Evolutionary conservation across 495 filamentous ascomycete species (phyloP).

Genomic region (Bryoglossum gracile): DNA sequence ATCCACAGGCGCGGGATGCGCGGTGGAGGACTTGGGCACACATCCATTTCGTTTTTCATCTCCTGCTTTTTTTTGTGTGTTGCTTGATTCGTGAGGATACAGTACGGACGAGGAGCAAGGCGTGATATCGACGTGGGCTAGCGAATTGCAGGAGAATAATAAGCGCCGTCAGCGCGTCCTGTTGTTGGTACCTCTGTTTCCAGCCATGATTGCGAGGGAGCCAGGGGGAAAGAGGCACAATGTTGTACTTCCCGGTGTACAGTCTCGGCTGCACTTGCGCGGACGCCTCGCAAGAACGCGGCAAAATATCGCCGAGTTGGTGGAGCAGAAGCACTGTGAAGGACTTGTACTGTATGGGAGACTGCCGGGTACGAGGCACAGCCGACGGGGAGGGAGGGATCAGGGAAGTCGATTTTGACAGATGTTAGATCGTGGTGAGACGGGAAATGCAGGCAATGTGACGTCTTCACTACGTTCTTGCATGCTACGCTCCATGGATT

Average conservation of each 20-base stretch:
- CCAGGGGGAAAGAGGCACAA: neutral
- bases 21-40: too few relatives aligned
- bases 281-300: neutral
- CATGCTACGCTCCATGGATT: neutral
- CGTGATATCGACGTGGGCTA: conserved; percentile 5
- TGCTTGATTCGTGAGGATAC: too few relatives aligned
- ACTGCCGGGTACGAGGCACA: too few relatives aligned
- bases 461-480: neutral
- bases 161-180: conserved; percentile 8
- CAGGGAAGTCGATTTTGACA: too few relatives aligned
- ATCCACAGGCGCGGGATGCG: too few relatives aligned
- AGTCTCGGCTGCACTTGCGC: neutral
- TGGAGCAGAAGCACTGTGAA: neutral
- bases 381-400: neutral
- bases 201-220: too few relatives aligned
- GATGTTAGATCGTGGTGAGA: neutral
- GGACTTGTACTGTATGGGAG: too few relatives aligned
- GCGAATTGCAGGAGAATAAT: conserved; percentile 14
- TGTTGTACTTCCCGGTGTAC: neutral
- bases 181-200: too few relatives aligned
- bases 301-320: neutral
- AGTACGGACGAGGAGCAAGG: conserved; percentile 8
- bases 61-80: too few relatives aligned
- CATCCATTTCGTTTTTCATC: too few relatives aligned
- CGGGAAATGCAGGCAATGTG: neutral